A percentile compares a stretch with the other conserved stretches of the same genome.
Conservation (phyloP, 2,329 filamentous ascomycete species). For the Harringtonia lauricola region DNA sequence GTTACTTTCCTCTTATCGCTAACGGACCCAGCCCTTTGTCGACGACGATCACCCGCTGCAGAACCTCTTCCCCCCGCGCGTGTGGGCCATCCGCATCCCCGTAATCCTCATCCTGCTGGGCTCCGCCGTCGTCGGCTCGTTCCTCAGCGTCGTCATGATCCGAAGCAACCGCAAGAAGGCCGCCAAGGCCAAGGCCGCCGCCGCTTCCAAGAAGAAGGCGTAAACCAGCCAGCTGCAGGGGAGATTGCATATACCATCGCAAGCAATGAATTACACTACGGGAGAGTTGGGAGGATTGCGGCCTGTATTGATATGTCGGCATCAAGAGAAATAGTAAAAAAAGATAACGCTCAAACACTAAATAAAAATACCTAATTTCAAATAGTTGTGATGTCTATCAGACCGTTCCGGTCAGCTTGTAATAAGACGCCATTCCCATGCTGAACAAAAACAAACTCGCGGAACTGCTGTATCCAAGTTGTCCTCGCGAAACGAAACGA, state of each 20-base stretch:
- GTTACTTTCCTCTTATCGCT: constrained; percentile 1
- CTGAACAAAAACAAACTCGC: too few relatives aligned
- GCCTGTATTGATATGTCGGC: too few relatives aligned
- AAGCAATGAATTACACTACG: too few relatives aligned
- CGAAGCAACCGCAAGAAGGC: constrained; percentile 97
- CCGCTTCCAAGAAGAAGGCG: constrained; percentile 67
- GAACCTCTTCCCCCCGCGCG: constrained; percentile 88
- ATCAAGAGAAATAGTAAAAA: neutral
- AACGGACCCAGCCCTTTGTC: constrained; percentile 69
- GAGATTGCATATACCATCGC: too few relatives aligned
- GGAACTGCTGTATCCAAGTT: too few relatives aligned
- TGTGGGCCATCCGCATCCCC: constrained; percentile 97
- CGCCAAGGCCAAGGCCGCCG: constrained; percentile 77
- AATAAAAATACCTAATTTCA: neutral
- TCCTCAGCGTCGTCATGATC: constrained; percentile 97
- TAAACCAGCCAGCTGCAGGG: constrained; percentile 28
- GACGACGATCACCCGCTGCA: constrained; percentile 90
- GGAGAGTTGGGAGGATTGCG: too few relatives aligned
- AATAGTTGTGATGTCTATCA: too few relatives aligned
- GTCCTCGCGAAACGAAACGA: too few relatives aligned
- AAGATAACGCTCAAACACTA: neutral
- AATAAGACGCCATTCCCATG: neutral
- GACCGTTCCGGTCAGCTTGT: too few relatives aligned
- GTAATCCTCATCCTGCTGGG: constrained; percentile 91
- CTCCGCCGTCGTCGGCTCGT: constrained; percentile 88